Evolutionary conservation across 345 rosid genomes (phyloP).

Genomic region (Capsella bursapastoris): DNA sequence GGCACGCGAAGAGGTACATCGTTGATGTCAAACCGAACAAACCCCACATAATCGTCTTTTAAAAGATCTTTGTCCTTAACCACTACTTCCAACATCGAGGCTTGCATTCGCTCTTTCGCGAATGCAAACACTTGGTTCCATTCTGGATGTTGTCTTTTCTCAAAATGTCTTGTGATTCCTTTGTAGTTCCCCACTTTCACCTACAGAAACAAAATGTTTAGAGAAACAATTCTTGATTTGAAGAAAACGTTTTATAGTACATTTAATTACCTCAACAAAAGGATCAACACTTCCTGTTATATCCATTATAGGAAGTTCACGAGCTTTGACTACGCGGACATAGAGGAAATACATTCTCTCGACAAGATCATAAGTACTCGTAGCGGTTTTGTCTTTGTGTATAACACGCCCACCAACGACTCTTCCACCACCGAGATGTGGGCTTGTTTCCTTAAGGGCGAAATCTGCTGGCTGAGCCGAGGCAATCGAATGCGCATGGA

Average conservation of each 20-base stretch:
- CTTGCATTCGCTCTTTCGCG: constrained; percentile 92
- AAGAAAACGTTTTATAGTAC: background rate
- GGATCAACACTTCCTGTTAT: constrained; percentile 94
- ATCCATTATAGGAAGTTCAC: constrained; percentile 88
- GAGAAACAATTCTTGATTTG: background rate
- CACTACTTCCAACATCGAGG: constrained; percentile 79
- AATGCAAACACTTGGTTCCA: constrained; percentile 99
- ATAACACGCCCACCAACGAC: constrained; percentile 88
- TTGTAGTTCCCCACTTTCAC: constrained; percentile 88
- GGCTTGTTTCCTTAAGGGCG: constrained; percentile 90
- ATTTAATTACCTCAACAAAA: constrained; percentile 68
- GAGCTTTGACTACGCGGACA: constrained; percentile 95
- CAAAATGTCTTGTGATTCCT: constrained; percentile 90
- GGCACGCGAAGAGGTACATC: constrained; percentile 96
- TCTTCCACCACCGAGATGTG: constrained; percentile 92
- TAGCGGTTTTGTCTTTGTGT: constrained; percentile 68
- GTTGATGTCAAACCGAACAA: constrained; percentile 76
- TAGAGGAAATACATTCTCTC: constrained; percentile 95
- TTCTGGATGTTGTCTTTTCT: constrained; percentile 85
- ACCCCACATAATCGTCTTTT: constrained; percentile 89
- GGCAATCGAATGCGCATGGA: constrained; percentile 67
- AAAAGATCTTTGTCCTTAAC: constrained; percentile 88
- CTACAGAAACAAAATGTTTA: constrained; percentile 35
- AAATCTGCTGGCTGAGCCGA: constrained; percentile 80
- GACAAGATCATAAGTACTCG: constrained; percentile 96